Base-by-base conservation (phyloP, 2,329 filamentous ascomycete genomes). In the Verruconis gallopava region DNA sequence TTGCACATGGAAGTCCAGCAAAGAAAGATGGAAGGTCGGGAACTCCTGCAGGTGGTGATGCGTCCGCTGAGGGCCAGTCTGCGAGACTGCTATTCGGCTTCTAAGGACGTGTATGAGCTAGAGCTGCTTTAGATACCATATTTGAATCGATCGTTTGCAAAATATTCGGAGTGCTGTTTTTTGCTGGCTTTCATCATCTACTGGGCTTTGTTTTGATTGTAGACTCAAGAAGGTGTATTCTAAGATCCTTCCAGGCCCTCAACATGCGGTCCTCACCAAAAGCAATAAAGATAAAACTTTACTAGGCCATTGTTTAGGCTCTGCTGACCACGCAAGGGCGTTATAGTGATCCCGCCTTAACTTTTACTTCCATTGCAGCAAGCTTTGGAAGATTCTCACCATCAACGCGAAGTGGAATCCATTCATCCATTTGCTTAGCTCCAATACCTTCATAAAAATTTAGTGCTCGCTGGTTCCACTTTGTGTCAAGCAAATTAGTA, bases 401-500 rank as follows among this genome's bases (percentile, higher is more conserved):
- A 45, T 86, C 81, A 1, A 86, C 77, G 22, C 83, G 71, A 74
- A 89, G 77, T 2, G 74, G 75, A 13, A 84, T 72, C 83, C 82
- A 89, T 45, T 81, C 79, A 46, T 67, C 65, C 78, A 79, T 76
- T 49, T 67, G 64, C 50, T 62, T 67, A 1, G 82, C 83, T 1
- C 84, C 83, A 42, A 69, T 46, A 18, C 55, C 55, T 49, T 69
- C 61, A 53, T 96, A 96, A 55, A 96, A 95, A 51, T 78, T 69
- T 64, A 96, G 82, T 58, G 81, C 88, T 5, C 85, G 83, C 67
- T 84, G 75, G 56, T 96, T 96, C 86, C 86, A 94, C 64, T 84
- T n/a, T n/a, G n/a, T n/a, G n/a, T n/a, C n/a, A n/a, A n/a, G n/a
- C n/a, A n/a, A n/a, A n/a, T n/a, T n/a, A n/a, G n/a, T n/a, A n/a